Conservation (phyloP, 352 stramenopile genomes). For the Pythium graminicola region DNA sequence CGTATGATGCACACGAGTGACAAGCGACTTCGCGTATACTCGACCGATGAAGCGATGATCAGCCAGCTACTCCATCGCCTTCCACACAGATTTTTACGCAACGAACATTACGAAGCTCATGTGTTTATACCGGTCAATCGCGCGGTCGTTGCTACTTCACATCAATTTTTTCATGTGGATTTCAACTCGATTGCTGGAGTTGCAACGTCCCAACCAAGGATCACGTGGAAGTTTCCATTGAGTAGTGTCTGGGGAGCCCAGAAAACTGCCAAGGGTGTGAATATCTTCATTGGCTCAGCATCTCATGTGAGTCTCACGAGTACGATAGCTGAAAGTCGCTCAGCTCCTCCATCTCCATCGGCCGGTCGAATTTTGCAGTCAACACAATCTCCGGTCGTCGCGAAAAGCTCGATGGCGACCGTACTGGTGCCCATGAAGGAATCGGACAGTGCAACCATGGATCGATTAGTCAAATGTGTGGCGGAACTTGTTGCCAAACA, state of each 20-base stretch:
- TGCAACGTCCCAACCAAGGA: conserved; percentile 23
- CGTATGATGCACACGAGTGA: conserved; percentile 73
- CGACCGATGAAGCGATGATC: conserved; percentile 59
- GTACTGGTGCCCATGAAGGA: conserved; percentile 42
- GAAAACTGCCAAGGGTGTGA: conserved; percentile 36
- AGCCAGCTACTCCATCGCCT: conserved; percentile 54
- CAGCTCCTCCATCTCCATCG: conserved; percentile 7
- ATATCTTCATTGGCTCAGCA: conserved; percentile 37
- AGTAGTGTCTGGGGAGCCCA: conserved; percentile 41
- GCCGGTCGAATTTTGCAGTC: neutral
- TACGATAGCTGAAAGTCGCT: conserved; percentile 3
- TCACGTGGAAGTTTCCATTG: conserved; percentile 44
- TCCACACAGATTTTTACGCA: conserved; percentile 46
- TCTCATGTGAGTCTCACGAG: conserved; percentile 29
- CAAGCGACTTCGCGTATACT: conserved; percentile 74
- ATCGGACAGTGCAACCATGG: conserved; percentile 21
- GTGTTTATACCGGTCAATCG: conserved; percentile 58
- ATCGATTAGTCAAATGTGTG: conserved; percentile 37
- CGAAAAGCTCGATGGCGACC: conserved; percentile 44
- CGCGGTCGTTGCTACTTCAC: conserved; percentile 65
- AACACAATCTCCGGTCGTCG: conserved; percentile 18
- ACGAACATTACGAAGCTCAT: conserved; percentile 75
- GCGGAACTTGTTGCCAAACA: conserved; percentile 35
- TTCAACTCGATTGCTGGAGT: conserved; percentile 30
- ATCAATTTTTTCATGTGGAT: conserved; percentile 62